phyloP scores from a whole-genome alignment of 2,329 filamentous ascomycete genomes.

The Hypoxylon sp. region DNA sequence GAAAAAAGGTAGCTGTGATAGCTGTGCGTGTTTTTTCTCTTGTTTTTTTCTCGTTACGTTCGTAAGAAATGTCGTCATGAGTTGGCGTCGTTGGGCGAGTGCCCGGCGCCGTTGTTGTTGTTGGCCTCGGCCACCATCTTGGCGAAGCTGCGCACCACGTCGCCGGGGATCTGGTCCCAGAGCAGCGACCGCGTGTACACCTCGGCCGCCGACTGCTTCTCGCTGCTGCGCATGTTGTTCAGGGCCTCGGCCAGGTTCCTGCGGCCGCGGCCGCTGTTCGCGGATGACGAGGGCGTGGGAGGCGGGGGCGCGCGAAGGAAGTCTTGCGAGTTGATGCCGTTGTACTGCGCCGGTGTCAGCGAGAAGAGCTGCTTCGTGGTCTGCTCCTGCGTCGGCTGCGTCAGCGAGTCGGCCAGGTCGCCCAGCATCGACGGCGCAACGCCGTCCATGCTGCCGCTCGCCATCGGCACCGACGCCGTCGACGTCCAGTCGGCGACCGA shows the following conservation, averaged over 20 bases:
- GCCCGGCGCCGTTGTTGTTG: constrained; percentile 54
- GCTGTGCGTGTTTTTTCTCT: constrained; percentile 31
- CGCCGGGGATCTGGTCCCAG: constrained; percentile 91
- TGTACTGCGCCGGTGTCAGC: constrained; percentile 87
- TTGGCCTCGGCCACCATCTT: constrained; percentile 85
- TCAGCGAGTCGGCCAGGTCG: constrained; percentile 72
- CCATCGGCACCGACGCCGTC: constrained; percentile 51
- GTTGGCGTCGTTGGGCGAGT: constrained; percentile 52
- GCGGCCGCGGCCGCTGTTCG: constrained; percentile 67
- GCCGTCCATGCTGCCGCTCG: constrained; percentile 55
- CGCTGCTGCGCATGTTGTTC: constrained; percentile 75
- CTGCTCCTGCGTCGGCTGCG: constrained; percentile 82
- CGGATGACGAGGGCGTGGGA: no score
- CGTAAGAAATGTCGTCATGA: constrained; percentile 50
- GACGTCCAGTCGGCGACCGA: constrained; percentile 58
- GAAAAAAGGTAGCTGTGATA: no score
- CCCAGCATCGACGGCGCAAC: constrained; percentile 69
- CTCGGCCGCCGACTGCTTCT: constrained; percentile 79
- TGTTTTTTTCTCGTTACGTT: constrained; percentile 48
- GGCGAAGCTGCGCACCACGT: constrained; percentile 91
- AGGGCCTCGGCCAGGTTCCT: constrained; percentile 83
- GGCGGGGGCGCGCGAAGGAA: constrained; percentile 68
- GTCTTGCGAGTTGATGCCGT: constrained; percentile 78
- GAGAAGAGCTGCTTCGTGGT: constrained; percentile 88
- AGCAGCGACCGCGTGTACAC: constrained; percentile 92